Conservation (phyloP, 169 alveolate genomes). For the Babesia sp. region DNA sequence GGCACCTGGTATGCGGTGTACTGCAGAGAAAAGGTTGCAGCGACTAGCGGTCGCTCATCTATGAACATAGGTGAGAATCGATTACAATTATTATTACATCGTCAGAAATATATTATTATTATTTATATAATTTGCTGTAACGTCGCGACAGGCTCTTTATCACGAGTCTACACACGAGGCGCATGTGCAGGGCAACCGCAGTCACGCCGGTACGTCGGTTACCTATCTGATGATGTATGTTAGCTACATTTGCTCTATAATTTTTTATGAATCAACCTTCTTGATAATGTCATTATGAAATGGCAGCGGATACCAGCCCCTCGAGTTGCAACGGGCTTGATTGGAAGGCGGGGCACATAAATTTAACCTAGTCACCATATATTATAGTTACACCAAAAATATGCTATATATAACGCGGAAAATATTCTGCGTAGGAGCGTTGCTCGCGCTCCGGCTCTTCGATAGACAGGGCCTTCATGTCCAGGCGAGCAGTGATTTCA, state of each 20-base stretch:
- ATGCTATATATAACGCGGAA: not conserved
- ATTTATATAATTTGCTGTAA: not conserved
- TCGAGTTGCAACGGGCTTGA: not conserved
- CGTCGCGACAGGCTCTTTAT: not conserved
- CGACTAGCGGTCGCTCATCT: too few relatives aligned
- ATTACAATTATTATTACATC: too few relatives aligned
- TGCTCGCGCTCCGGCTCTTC: conserved; percentile 6
- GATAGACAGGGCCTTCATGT: not conserved
- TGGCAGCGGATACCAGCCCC: not conserved
- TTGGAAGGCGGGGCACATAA: conserved; percentile 1
- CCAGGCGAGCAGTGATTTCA: not conserved
- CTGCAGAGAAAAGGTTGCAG: too few relatives aligned
- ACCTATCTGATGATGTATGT: too few relatives aligned
- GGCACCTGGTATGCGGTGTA: too few relatives aligned
- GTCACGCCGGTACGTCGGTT: too few relatives aligned
- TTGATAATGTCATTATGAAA: too few relatives aligned
- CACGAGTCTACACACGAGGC: conserved; percentile 12
- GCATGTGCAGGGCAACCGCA: conserved; percentile 2
- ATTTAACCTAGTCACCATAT: not conserved
- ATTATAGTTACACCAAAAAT: not conserved
- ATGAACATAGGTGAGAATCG: too few relatives aligned
- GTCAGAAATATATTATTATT: too few relatives aligned
- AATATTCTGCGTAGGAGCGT: conserved; percentile 3
- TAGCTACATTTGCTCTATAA: too few relatives aligned
- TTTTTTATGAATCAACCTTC: too few relatives aligned